Base-by-base conservation (phyloP, 2,329 filamentous ascomycete genomes). In the Fusarium sp. region DNA sequence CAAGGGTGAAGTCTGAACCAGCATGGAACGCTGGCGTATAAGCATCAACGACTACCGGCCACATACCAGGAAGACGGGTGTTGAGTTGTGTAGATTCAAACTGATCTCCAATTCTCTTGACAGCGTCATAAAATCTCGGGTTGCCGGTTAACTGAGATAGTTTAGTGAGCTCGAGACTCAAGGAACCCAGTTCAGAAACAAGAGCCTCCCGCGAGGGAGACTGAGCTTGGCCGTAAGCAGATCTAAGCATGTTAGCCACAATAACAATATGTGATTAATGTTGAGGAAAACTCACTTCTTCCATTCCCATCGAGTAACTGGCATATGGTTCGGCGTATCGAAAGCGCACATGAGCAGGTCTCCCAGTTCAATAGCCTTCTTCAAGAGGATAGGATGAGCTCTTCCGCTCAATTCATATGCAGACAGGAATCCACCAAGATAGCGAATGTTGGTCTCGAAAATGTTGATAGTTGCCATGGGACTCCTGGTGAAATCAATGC, bases 401-500 rank as follows among this genome's bases (percentile, higher is more conserved):
- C 84, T 85, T 47, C 84, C 85, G 74, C 89, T 91, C 24, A 93
- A 78, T 78, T 93, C 91, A 77, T 92, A 92, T 5, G 91, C 90
- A 18, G 88, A 88, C 64, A 93, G 77, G 65, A 93, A 86, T 5
- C 91, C 91, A 45, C 91, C 91, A 1, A 93, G 85, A 76, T 92
- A 92, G 36, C 91, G 87, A 70, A 92, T 92, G 7, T 88, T 92
- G 1, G 90, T 92, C 80, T 93, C 91, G 72, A 93, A 92, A 4
- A 92, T 82, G 70, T 91, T 92, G 68, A 92, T 87, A 51, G 86
- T 65, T 22, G 71, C 55, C 45, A 75, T 73, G 12, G 75, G 79
- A 4, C 88, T 88, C 12, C 82, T 86, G 8, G 87, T 85, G 77
- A 92, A 93, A 77, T 92, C 89, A 66, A 93, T 89, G 68, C 76